Evolutionary conservation across 345 rosid genomes (phyloP).

Genomic region (Lagerstroemia speciosa): DNA sequence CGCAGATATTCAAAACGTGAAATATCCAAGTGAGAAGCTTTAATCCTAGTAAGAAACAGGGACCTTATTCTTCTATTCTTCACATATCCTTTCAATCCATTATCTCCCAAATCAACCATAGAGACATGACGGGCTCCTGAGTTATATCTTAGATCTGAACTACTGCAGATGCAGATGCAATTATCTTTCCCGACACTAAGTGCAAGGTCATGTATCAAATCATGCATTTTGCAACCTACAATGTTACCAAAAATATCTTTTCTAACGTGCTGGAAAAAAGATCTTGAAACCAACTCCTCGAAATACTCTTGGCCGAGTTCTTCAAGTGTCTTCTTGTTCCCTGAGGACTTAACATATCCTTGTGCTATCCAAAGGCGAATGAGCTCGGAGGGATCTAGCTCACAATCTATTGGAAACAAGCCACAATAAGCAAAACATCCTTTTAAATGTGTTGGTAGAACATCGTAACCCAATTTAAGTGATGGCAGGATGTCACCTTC

Average conservation of each 20-base stretch:
- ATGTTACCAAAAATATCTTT: fast-evolving
- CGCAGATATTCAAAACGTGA: not conserved
- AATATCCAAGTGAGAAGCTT: not conserved
- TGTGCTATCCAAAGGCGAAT: conserved; percentile 15
- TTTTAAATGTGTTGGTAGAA: conserved; percentile 14
- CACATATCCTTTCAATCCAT: not conserved
- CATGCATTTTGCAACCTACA: conserved; percentile 12
- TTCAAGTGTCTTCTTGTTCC: not conserved
- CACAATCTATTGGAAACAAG: conserved; percentile 18
- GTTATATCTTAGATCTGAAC: not conserved
- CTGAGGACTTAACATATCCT: conserved; percentile 7
- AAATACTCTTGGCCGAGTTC: not conserved
- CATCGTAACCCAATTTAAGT: conserved; percentile 15
- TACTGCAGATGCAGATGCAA: no score
- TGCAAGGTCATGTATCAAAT: conserved; percentile 21
- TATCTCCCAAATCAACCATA: not conserved
- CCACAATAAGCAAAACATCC: conserved; percentile 18
- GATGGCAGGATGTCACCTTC: conserved; percentile 4
- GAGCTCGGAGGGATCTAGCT: not conserved
- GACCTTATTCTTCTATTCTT: not conserved
- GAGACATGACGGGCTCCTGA: not conserved
- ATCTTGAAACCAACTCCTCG: not conserved
- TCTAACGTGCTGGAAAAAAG: conserved; percentile 14
- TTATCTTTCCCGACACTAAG: not conserved
- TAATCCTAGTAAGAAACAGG: no score